Conservation (phyloP, 495 filamentous ascomycete genomes). For the Annulohypoxylon stygium region DNA sequence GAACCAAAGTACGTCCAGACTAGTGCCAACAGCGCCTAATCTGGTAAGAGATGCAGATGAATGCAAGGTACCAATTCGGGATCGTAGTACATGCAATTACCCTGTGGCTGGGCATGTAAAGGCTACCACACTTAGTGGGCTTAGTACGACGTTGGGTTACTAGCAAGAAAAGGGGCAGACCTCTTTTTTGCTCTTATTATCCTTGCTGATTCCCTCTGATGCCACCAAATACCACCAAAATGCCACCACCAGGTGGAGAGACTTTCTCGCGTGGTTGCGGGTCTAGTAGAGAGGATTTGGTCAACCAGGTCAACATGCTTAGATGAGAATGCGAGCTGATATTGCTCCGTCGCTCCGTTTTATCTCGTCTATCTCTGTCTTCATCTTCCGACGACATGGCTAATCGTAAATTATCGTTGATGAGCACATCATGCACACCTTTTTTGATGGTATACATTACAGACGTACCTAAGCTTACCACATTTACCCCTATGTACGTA, state of each 20-base stretch:
- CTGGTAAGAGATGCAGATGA: slow-evolving; percentile 24
- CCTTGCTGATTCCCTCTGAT: slow-evolving; percentile 38
- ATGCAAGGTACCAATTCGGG: slow-evolving; percentile 33
- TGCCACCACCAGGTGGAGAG: slow-evolving; percentile 34
- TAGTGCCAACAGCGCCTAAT: slow-evolving; percentile 6
- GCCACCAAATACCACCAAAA: slow-evolving; percentile 7
- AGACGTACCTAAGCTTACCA: too few relatives aligned
- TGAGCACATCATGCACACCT: not conserved
- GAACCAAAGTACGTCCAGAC: slow-evolving; percentile 30
- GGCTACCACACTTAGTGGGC: slow-evolving; percentile 37
- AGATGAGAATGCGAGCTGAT: slow-evolving; percentile 11
- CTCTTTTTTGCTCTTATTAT: not conserved
- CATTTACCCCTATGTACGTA: not conserved
- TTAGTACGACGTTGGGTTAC: slow-evolving; percentile 40
- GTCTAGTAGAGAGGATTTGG: slow-evolving; percentile 39
- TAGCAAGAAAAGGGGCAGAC: slow-evolving; percentile 41
- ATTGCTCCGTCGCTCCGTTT: slow-evolving; percentile 11
- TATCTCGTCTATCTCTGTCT: not conserved
- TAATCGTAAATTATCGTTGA: not conserved
- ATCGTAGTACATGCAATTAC: slow-evolving; percentile 41
- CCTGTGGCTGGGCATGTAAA: slow-evolving; percentile 46
- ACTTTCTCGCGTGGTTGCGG: slow-evolving; percentile 43
- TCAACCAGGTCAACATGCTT: not conserved
- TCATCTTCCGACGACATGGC: slow-evolving; percentile 16
- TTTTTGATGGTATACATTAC: slow-evolving; percentile 3